phyloP scores from a whole-genome alignment of 1,284 basidiomycete species.

The Ganoderma boninense region DNA sequence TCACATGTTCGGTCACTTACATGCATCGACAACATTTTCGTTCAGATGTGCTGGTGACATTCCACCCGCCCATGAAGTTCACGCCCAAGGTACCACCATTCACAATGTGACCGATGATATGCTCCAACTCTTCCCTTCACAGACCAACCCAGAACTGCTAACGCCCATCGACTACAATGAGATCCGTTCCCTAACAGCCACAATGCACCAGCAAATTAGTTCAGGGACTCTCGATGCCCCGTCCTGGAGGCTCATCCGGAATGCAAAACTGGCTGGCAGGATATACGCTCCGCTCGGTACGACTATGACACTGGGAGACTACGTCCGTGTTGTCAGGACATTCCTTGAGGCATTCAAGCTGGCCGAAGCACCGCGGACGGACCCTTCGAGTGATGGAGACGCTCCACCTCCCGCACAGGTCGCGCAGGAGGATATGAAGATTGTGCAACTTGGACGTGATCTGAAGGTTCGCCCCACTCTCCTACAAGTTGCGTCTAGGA shows the following conservation, averaged over 20 bases:
- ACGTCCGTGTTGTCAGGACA: conserved; percentile 75
- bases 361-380: conserved; percentile 36
- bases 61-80: conserved; percentile 77
- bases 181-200: conserved; percentile 69
- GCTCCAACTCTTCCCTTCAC: conserved; percentile 5
- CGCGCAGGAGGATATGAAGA: conserved; percentile 43
- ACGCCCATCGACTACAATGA: conserved; percentile 66
- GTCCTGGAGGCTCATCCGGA: conserved; percentile 80
- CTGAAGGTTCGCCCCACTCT: conserved; percentile 57
- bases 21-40: conserved; percentile 85
- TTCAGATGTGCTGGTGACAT: conserved; percentile 86
- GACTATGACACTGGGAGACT: conserved; percentile 80
- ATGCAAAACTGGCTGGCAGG: conserved; percentile 76
- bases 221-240: conserved; percentile 83
- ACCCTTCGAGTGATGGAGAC: conserved; percentile 39
- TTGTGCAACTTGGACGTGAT: conserved; percentile 58
- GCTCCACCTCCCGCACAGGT: conserved; percentile 34
- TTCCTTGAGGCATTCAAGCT: conserved; percentile 82
- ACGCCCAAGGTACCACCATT: conserved; percentile 59
- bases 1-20: conserved; percentile 86
- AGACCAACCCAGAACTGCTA: conserved; percentile 79
- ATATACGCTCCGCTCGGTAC: conserved; percentile 89
- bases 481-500: neutral
- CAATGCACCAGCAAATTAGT: conserved; percentile 73
- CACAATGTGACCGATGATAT: neutral